Base-by-base conservation (phyloP, 805 yeast genomes). In the Spathaspora passalidarum region DNA sequence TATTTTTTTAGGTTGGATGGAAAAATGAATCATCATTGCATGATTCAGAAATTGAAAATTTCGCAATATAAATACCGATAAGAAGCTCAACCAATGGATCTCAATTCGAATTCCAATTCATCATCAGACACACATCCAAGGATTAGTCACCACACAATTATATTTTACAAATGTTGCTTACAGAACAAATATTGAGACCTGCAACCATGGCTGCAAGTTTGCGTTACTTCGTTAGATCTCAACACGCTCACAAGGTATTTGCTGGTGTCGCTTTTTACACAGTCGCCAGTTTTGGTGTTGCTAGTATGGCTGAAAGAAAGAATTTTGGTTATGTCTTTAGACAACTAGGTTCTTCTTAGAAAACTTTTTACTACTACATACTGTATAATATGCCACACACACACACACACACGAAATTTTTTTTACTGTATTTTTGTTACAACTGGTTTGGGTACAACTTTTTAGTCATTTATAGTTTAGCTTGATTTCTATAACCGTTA, bases 231-330 rank as follows among this genome's bases (percentile, higher is more conserved):
- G 34, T 23, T 20, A 39, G 42, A 39, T 22, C 20, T 19, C 42
- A 17, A 17, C 34, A 34, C 13, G 37, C n/a, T n/a, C 47, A 34
- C 32, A 47, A 42, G 34, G 47, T 43, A 11, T 13, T 47, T 4
- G 50, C 44, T 14, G 43, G 47, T 32, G 37, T 40, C 32, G 47
- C 45, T 13, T 23, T 36, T 32, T 32, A 62, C 50, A 44, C 59
- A 26, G 50, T 59, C 5, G 64, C 63, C 40, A 55, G 62, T 38
- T 44, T 61, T 29, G 60, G 59, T 45, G 57, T 65, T 18, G 69
- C 69, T 16, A 51, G 56, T 14, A 43, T 61, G 47, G 69, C 66
- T n/a, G 66, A 64, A 48, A 57, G 54, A 42, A 60, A 55, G 45
- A 53, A 64, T 43, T 56, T 56, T 32, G 56, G 60, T 35, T 56